A percentile compares a stretch with the other conserved stretches of the same genome.
phyloP scores from a whole-genome alignment of 192 early-diverging fungal genomes.

The Helicostylum pulchrum region DNA sequence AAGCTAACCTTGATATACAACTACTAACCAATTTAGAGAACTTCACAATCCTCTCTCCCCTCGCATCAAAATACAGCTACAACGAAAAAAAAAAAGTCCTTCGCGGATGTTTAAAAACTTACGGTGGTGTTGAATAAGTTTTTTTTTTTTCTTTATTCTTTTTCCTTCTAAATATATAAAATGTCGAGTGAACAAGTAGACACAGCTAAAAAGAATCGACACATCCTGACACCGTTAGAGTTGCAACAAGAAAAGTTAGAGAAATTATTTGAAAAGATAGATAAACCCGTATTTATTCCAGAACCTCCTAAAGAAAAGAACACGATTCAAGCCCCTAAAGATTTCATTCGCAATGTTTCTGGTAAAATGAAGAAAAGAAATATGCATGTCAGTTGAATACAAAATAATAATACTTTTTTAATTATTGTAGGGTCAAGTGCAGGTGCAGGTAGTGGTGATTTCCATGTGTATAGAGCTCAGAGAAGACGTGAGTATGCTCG shows the following conservation, averaged over 20 bases:
- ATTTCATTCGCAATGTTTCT: conserved; percentile 87
- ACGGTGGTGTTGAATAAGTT: no score
- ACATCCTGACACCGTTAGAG: conserved; percentile 48
- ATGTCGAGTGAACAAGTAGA: conserved; percentile 4
- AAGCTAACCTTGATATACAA: no score
- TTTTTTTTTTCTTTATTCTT: no score
- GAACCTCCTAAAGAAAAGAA: conserved; percentile 47
- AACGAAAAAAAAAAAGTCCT: no score
- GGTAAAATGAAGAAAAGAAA: conserved; percentile 35
- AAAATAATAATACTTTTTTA: not conserved
- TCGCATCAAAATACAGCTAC: no score
- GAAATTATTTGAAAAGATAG: conserved; percentile 71
- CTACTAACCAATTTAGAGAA: no score
- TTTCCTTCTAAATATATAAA: no score
- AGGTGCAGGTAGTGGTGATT: conserved; percentile 94
- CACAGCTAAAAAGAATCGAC: conserved; percentile 28
- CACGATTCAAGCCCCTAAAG: conserved; percentile 63
- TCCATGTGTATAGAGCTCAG: conserved; percentile 88
- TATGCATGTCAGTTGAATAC: not conserved
- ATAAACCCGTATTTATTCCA: conserved; percentile 78
- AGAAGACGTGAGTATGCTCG: conserved; percentile 84
- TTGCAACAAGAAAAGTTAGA: conserved; percentile 62
- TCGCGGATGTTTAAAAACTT: no score
- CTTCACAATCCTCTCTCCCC: no score
- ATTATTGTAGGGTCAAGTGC: conserved; percentile 75